These are phyloP conservation scores for Acacia melanoxylon DNA, from an alignment of 306 rosid genomes.

Conservation along the genomic window DNA sequence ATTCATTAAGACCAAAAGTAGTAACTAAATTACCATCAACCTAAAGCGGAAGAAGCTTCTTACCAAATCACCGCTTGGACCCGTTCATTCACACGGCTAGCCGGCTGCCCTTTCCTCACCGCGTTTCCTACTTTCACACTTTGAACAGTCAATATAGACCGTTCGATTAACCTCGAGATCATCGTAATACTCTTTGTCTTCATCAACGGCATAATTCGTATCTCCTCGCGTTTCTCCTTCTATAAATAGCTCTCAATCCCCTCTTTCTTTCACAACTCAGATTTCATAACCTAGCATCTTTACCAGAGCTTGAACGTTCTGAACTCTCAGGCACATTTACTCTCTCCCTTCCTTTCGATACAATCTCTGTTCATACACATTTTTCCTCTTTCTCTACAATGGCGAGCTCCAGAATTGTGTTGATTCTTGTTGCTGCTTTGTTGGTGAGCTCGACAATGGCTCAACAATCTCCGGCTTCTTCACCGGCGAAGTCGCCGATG, in stretches of 20 bases:
- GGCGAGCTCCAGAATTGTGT: conserved; percentile 40
- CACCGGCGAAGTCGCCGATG: conserved; percentile 32
- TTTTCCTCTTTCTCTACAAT: conserved; percentile 2
- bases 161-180: too few relatives aligned
- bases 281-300: neutral
- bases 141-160: too few relatives aligned
- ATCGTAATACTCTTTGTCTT: too few relatives aligned
- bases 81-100: conserved; percentile 1
- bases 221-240: neutral
- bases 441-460: conserved; percentile 38
- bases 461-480: conserved; percentile 46
- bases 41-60: neutral
- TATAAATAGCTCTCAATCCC: conserved; percentile 32
- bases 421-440: conserved; percentile 40
- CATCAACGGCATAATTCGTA: too few relatives aligned
- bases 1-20: too few relatives aligned
- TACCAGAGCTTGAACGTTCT: neutral
- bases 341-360: neutral
- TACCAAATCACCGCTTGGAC: conserved; percentile 25
- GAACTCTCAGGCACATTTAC: neutral
- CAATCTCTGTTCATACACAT: neutral
- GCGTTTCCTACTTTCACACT: too few relatives aligned
- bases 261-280: neutral
- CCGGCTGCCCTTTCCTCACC: neutral
- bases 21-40: neutral